A percentile compares a stretch with the other conserved stretches of the same genome.
Evolutionary conservation across 257 asterid genomes (phyloP).

Genomic region (Solanum microdontum): DNA sequence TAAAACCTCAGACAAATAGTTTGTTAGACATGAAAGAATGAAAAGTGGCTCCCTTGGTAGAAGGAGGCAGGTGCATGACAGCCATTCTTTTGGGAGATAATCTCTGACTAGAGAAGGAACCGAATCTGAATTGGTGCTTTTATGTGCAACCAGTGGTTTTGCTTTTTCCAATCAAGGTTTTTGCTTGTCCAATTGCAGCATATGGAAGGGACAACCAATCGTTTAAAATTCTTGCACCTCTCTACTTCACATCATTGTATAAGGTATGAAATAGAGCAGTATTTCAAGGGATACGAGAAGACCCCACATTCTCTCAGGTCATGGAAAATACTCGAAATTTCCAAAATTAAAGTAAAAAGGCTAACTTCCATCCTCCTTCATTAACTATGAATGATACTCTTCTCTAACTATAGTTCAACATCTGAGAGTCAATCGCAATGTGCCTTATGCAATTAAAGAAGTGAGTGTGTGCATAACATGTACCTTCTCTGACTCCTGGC

Average conservation of each 20-base stretch:
- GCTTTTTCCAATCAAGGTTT: neutral
- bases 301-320: neutral
- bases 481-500: constrained; percentile 67
- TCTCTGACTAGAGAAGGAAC: neutral
- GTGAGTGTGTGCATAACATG: neutral
- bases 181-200: neutral
- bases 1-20: neutral
- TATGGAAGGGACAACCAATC: neutral
- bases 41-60: neutral
- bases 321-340: neutral
- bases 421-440: neutral
- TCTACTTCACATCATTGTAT: neutral
- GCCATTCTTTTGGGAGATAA: neutral
- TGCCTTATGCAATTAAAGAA: neutral
- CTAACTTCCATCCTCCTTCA: neutral
- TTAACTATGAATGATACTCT: neutral
- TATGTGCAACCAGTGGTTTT: neutral
- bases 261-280: neutral
- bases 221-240: neutral
- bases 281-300: neutral
- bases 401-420: neutral
- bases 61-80: neutral
- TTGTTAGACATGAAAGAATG: neutral
- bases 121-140: neutral
- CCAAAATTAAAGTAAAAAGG: neutral